Base-by-base conservation (phyloP, 139 green algal genomes). In the Zygnema cylindricum region DNA sequence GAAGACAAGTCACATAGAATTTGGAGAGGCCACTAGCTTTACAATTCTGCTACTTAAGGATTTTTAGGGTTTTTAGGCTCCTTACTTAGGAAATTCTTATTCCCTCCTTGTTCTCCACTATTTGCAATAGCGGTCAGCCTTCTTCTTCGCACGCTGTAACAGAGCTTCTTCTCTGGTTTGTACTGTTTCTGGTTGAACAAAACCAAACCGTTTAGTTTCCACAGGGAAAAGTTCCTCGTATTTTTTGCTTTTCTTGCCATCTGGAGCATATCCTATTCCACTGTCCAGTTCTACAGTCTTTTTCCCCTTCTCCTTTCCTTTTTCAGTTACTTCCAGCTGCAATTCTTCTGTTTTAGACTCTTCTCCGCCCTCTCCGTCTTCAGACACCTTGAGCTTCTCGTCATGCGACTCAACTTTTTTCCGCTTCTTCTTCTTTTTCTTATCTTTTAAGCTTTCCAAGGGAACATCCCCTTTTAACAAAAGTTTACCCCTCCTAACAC, bases 51-150 rank as follows among this genome's bases (percentile, higher is more conserved):
- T n/a, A n/a, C n/a, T n/a, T n/a, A n/a, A n/a, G n/a, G n/a, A n/a
- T n/a, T n/a, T n/a, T n/a, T n/a, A n/a, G n/a, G n/a, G n/a, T n/a
- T n/a, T n/a, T n/a, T n/a, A n/a, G n/a, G n/a, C n/a, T n/a, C n/a
- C n/a, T n/a, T n/a, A n/a, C n/a, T n/a, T n/a, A n/a, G n/a, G n/a
- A n/a, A n/a, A n/a, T n/a, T n/a, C n/a, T n/a, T n/a, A 73, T 73
- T 73, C 30, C 57, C 25, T 73, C 57, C 30, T 25, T 30, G 25
- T 73, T 30, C 30, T 35, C 30, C 57, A 30, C 77, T 82, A 88
- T 36, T 88, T 88, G 83, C 83, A 88, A 57, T 88, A 88, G 32
- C 73, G 75, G 36, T 88, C 83, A 30, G 83, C 83, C 35, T 82
- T 88, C 57, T 76, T 88, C 83, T 88, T 88, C 2, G 63, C 30